Evolutionary conservation across 2,329 filamentous ascomycete genomes (phyloP), one percentile per base, ranked within the genome.

Genomic region (Colletotrichum tanaceti): DNA sequence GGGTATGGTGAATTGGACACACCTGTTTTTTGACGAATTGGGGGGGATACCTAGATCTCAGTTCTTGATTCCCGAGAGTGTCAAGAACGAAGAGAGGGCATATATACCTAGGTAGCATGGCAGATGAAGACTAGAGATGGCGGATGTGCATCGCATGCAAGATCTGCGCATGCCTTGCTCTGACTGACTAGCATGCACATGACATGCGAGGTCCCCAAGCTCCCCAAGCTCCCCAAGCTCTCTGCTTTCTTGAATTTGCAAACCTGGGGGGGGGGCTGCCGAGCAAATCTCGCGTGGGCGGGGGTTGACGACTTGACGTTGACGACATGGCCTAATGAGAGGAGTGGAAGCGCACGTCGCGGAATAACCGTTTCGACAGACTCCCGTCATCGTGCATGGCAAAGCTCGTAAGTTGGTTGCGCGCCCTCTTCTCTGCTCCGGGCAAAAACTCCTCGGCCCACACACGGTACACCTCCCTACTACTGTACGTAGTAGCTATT

Each of bases 321-420:
- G 32, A 24, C 57, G 18, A 7, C 50, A 10, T 38, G 50, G 32
- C 18, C 50, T 18, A 53, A 20, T 20, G 13, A 10, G 38, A 38
- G 32, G 28, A 53, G 28, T 18, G 24, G 28, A 14, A 32, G 14
- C 6, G 14, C 6, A 28, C 9, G 41, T 24, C 22, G n/a, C 22
- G 2, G 5, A 16, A 39, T 35, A 35, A 53, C 44, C 18, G 58
- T 35, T 61, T 20, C 39, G 5, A 60, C 2, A 61, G 32, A 49
- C 22, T 61, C 28, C 63, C 63, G 55, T 65, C 63, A 60, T 65
- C 54, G 41, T 43, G 28, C 41, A 44, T 59, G 38, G 28, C 18
- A n/a, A 32, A n/a, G n/a, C 24, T 22, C 20, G 41, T 47, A 50
- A 50, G 57, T 59, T n/a, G 44, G 44, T 50, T 49, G 57, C 57